Percentiles rank a stretch among this genome's conserved stretches.
These are phyloP conservation scores for Talaromyces sp. DNA, from an alignment of 2,329 filamentous ascomycete species.

Conservation along the genomic window DNA sequence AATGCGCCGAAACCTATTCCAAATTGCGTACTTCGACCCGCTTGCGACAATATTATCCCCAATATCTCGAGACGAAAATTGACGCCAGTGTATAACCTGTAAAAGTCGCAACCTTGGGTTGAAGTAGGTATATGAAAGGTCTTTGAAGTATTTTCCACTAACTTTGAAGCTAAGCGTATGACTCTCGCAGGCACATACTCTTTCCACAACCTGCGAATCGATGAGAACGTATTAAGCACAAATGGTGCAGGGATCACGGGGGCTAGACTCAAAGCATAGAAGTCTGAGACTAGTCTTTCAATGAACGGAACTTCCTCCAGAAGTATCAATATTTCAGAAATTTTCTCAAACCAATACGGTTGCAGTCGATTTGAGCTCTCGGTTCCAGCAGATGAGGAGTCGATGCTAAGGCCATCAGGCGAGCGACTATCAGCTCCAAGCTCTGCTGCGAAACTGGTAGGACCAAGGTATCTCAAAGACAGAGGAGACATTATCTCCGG, in stretches of 20 bases:
- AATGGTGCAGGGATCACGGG: slow-evolving; percentile 7
- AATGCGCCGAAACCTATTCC: slow-evolving; percentile 24
- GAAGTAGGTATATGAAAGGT: slow-evolving; percentile 23
- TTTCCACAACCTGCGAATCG: not conserved
- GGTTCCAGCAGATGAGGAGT: not conserved
- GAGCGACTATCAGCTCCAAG: slow-evolving; percentile 25
- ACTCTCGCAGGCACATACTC: not conserved
- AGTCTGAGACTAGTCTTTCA: not conserved
- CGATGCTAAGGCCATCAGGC: not conserved
- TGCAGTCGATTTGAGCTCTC: not conserved
- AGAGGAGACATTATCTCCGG: slow-evolving; percentile 21
- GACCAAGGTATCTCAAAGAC: slow-evolving; percentile 31
- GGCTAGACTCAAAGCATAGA: slow-evolving; percentile 2
- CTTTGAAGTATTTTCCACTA: slow-evolving; percentile 29
- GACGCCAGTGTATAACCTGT: slow-evolving; percentile 36
- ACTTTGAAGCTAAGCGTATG: not conserved
- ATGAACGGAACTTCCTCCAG: slow-evolving; percentile 1
- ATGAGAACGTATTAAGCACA: not conserved
- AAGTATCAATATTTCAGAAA: not conserved
- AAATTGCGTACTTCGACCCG: slow-evolving; percentile 30
- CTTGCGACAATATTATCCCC: slow-evolving; percentile 36
- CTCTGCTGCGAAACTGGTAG: slow-evolving; percentile 32
- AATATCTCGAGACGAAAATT: slow-evolving; percentile 40
- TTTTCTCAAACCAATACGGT: slow-evolving; percentile 5
- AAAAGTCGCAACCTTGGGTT: slow-evolving; percentile 34